Evolutionary conservation across 805 yeast genomes (phyloP).

Genomic region (Blastobotrys attinorum): DNA sequence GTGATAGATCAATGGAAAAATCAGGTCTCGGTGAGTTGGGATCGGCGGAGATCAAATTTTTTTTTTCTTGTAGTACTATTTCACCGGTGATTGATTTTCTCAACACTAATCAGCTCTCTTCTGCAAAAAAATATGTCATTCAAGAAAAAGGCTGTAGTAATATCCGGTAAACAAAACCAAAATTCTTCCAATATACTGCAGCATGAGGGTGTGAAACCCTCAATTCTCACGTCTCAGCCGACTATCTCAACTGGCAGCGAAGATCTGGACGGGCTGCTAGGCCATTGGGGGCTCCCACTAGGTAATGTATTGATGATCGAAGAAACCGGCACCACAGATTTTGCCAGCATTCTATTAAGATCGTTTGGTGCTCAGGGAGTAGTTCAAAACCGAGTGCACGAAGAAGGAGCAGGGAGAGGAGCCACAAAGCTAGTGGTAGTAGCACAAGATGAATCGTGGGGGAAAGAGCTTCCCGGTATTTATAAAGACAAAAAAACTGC

Average conservation of each 20-base stretch:
- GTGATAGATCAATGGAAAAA: too few relatives aligned
- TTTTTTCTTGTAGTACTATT: too few relatives aligned
- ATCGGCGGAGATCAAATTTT: too few relatives aligned
- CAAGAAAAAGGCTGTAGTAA: constrained; percentile 14
- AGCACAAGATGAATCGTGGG: constrained; percentile 53
- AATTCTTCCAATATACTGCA: neutral
- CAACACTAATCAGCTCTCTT: neutral
- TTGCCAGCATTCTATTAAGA: constrained; percentile 60
- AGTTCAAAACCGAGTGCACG: constrained; percentile 44
- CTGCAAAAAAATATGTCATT: constrained; percentile 13
- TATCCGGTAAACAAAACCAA: constrained; percentile 6
- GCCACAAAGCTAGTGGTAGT: constrained; percentile 55
- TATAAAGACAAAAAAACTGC: constrained; percentile 51
- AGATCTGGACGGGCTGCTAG: constrained; percentile 65
- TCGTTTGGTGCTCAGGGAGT: constrained; percentile 72
- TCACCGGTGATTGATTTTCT: neutral
- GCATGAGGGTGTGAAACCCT: constrained; percentile 67
- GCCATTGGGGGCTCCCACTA: constrained; percentile 80
- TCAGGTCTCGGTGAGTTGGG: too few relatives aligned
- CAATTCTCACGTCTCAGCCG: constrained; percentile 64
- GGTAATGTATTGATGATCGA: constrained; percentile 66
- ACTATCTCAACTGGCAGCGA: constrained; percentile 73
- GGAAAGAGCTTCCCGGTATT: constrained; percentile 66
- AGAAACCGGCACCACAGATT: constrained; percentile 86
- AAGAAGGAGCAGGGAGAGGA: constrained; percentile 12